A percentile compares a stretch with the other conserved stretches of the same genome.
Evolutionary conservation across 176 grass and related monocot genomes (phyloP).

Genomic region (Coix lacrymajobi): DNA sequence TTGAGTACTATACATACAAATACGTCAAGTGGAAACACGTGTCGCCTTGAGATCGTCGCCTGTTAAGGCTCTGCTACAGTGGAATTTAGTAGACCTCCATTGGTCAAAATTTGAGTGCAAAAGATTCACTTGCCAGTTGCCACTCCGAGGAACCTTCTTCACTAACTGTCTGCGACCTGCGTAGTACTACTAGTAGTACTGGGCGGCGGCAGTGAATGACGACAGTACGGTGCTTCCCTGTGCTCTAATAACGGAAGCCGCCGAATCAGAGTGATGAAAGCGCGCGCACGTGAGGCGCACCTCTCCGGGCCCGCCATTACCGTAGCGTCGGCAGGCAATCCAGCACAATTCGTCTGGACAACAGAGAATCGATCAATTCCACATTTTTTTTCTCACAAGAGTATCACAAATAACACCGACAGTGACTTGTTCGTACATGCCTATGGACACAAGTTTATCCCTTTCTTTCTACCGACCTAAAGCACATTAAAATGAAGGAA

Average conservation of each 20-base stretch:
- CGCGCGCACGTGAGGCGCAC: not conserved
- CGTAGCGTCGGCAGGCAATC: no score
- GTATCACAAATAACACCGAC: no score
- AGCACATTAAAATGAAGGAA: no score
- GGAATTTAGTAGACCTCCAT: not conserved
- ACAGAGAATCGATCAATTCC: no score
- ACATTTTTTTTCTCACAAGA: no score
- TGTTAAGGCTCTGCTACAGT: not conserved
- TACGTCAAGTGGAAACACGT: not conserved
- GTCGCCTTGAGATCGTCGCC: not conserved
- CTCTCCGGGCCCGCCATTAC: not conserved
- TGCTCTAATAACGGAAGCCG: not conserved
- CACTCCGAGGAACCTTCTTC: constrained; percentile 15
- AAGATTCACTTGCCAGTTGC: not conserved
- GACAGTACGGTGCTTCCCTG: not conserved
- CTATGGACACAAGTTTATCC: no score
- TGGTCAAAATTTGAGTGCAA: not conserved
- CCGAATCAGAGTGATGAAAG: not conserved
- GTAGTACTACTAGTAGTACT: not conserved
- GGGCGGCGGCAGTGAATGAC: no score
- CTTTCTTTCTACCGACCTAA: no score
- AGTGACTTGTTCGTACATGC: no score
- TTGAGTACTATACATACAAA: no score
- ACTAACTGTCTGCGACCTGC: not conserved
- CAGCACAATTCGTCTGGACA: no score